Conservation (phyloP, 176 grass and related monocot species). For the Eleusine indica region DNA sequence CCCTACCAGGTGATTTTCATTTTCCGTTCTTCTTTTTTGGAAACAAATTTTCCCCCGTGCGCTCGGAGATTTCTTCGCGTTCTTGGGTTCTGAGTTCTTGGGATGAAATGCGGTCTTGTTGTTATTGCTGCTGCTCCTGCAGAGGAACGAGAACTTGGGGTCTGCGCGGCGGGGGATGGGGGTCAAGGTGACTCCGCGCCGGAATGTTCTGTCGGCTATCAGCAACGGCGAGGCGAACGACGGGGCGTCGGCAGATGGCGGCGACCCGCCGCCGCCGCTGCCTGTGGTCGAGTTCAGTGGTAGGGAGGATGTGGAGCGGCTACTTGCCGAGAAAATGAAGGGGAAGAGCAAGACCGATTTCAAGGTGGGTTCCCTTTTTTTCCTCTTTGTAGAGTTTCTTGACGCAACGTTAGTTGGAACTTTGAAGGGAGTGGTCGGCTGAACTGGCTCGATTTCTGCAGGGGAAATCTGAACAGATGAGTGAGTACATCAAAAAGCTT, state of each 20-base stretch:
- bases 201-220: constrained; percentile 67
- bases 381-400: not conserved
- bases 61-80: not conserved
- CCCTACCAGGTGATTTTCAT: constrained; percentile 50
- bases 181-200: constrained; percentile 42
- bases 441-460: constrained; percentile 19
- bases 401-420: not conserved
- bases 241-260: not conserved
- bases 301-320: constrained; percentile 83
- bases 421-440: not conserved
- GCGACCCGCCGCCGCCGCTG: not conserved
- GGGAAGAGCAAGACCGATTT: constrained; percentile 80
- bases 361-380: constrained; percentile 54
- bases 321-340: constrained; percentile 93
- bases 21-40: not conserved
- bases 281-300: constrained; percentile 58
- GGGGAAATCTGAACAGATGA: constrained; percentile 84
- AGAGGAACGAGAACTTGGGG: constrained; percentile 86
- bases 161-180: constrained; percentile 37
- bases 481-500: constrained; percentile 86
- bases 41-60: too few species aligned
- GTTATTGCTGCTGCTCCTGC: not conserved
- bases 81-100: constrained; percentile 9
- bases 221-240: constrained; percentile 53
- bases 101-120: not conserved